Evolutionary conservation across 2,329 filamentous ascomycete genomes (phyloP), one percentile per base, ranked within the genome.

Genomic region (Fusarium clavum): DNA sequence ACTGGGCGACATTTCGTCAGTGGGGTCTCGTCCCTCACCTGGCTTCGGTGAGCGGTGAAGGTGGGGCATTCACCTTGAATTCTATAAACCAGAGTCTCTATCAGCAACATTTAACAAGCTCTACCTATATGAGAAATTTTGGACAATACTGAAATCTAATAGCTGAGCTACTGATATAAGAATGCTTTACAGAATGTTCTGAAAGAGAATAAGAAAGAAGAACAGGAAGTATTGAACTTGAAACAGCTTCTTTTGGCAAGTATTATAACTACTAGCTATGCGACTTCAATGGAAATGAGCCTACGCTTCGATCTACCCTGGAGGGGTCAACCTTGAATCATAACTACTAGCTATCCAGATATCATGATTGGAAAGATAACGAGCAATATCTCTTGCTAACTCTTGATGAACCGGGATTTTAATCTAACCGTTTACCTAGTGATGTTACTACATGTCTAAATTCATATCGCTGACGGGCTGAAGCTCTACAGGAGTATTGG

Each of bases 1-100:
- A 75, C 72, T 54, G 69, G 69, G 64, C 52, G 69, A 71, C 74
- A 75, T 75, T 77, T 78, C 73, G 71, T 74, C 72, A 76, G 75
- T 76, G 76, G 75, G 70, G 45, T 64, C 67, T 30, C 22, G 20
- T 51, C 30, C 30, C 20, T 53, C 74, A 74, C 68, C 74, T 64
- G 10, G 43, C 38, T 48, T 61, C 61, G 75, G 75, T 79, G 77
- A 75, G 64, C 60, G 57, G 70, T 49, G 52, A 69, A 58, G 67
- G 73, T 75, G 76, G 78, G 78, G 73, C 71, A 58, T 20, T 41
- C 41, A 71, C 57, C 67, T 61, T 54, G 24, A 30, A 18, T 48
- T 51, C 24, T 30, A 29, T 51, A 20, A 34, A 12, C 10, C 34
- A 38, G 18, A 38, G 18, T 38, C 18, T 38, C 24, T 20, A 32